These are phyloP conservation scores for Rhododendron mucronatum DNA, from an alignment of 148 eudicot genomes.

Conservation along the genomic window DNA sequence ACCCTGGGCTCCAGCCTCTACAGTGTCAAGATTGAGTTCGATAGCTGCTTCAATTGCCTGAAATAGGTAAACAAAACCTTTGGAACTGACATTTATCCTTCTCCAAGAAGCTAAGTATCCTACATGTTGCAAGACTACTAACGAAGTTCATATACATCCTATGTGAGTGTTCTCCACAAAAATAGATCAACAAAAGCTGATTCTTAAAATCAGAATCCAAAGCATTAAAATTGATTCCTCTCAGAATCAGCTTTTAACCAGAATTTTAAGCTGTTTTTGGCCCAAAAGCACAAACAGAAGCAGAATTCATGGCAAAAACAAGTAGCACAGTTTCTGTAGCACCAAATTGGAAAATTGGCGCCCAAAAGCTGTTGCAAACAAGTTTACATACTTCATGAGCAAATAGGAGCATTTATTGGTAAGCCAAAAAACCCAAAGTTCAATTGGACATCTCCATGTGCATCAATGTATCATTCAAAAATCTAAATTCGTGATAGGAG, in stretches of 20 bases:
- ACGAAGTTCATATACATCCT: not conserved
- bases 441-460: not conserved
- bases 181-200: not conserved
- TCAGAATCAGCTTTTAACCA: not conserved
- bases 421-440: not conserved
- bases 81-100: not conserved
- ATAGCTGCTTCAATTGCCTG: slow-evolving; percentile 99
- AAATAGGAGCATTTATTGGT: not conserved
- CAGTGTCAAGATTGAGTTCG: slow-evolving; percentile 76
- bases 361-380: not conserved
- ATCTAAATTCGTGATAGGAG: not conserved
- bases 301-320: not conserved
- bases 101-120: not conserved
- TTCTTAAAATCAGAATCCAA: not conserved
- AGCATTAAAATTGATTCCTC: not conserved
- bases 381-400: not conserved
- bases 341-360: not conserved
- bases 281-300: not conserved
- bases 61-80: slow-evolving; percentile 3
- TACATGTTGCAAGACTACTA: not conserved
- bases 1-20: slow-evolving; percentile 99
- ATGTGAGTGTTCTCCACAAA: not conserved
- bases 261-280: not conserved
- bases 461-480: not conserved
- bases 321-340: not conserved